phyloP scores from a whole-genome alignment of 2,329 filamentous ascomycete species.

The Beauveria bassiana region DNA sequence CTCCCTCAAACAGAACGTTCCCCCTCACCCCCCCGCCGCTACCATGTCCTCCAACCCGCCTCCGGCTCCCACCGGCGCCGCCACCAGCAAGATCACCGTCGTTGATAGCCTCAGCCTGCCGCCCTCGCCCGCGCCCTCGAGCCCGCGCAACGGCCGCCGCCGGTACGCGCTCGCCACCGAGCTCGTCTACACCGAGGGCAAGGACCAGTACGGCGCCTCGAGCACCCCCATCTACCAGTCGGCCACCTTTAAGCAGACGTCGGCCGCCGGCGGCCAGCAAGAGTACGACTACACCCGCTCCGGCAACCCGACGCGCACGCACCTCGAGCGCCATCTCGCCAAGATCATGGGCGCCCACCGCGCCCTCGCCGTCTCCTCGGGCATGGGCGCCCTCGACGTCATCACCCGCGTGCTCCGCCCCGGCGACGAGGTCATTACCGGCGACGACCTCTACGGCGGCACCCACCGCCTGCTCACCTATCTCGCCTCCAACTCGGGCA shows the following conservation, averaged over 20 bases:
- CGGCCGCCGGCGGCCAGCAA: slow-evolving; percentile 64
- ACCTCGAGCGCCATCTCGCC: slow-evolving; percentile 90
- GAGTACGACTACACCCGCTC: slow-evolving; percentile 99
- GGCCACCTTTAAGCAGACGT: slow-evolving; percentile 93
- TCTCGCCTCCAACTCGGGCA: slow-evolving; percentile 79
- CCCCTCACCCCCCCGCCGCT: slow-evolving; percentile 13
- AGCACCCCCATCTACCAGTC: slow-evolving; percentile 98
- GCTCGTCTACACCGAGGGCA: slow-evolving; percentile 90
- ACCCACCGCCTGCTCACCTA: slow-evolving; percentile 92
- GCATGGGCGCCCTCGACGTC: slow-evolving; percentile 95
- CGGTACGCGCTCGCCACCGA: slow-evolving; percentile 94
- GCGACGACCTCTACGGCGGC: slow-evolving; percentile 93
- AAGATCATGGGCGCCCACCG: slow-evolving; percentile 98
- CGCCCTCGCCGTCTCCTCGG: slow-evolving; percentile 86
- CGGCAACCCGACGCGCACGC: slow-evolving; percentile 91
- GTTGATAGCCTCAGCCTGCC: slow-evolving; percentile 69
- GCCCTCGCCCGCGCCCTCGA: slow-evolving; percentile 88
- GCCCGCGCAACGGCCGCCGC: slow-evolving; percentile 68
- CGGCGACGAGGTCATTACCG: slow-evolving; percentile 94
- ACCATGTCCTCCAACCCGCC: slow-evolving; percentile 7
- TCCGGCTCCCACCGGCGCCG: slow-evolving; percentile 22
- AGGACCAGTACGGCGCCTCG: slow-evolving; percentile 93
- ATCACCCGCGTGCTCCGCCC: slow-evolving; percentile 85
- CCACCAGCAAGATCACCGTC: slow-evolving; percentile 68
- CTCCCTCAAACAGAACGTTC: not conserved